These are phyloP conservation scores for Ceratocystis variospora DNA, from an alignment of 2,329 filamentous ascomycete genomes.

Conservation along the genomic window DNA sequence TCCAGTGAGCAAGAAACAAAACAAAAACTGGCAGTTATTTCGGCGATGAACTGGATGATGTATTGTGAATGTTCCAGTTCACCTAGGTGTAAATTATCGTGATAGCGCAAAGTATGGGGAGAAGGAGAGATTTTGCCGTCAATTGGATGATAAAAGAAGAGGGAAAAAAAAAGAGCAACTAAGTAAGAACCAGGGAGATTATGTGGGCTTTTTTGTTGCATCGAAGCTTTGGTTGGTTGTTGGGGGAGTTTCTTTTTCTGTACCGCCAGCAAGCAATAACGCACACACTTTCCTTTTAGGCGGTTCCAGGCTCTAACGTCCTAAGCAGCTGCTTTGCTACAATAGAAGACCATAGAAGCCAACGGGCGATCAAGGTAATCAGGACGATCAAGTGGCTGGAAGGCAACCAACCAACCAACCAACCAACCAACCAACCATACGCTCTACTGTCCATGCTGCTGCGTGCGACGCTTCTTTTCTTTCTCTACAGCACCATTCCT, in stretches of 20 bases:
- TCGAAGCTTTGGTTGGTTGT: constrained; percentile 6
- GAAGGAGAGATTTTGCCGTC: constrained; percentile 2
- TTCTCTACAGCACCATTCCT: background rate
- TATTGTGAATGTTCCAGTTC: too few relatives aligned
- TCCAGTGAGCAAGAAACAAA: background rate
- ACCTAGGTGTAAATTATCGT: background rate
- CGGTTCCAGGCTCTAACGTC: background rate
- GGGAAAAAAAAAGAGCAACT: constrained; percentile 9
- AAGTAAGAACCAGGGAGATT: constrained; percentile 6
- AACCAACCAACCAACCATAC: background rate
- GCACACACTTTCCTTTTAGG: background rate
- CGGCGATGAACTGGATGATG: background rate
- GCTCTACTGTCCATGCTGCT: background rate
- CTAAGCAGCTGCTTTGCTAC: background rate
- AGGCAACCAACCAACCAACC: background rate
- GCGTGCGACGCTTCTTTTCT: background rate
- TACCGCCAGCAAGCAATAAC: background rate
- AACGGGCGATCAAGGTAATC: background rate
- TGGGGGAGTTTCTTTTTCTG: constrained; percentile 9
- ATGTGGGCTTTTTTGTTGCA: constrained; percentile 15
- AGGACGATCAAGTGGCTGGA: background rate
- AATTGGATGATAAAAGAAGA: constrained; percentile 1
- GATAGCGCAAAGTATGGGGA: constrained; percentile 7
- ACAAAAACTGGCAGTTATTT: background rate
- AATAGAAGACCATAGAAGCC: background rate